Conservation (phyloP, 371 early-diverging fungal genomes). For the Dinochytrium kinnereticum region DNA sequence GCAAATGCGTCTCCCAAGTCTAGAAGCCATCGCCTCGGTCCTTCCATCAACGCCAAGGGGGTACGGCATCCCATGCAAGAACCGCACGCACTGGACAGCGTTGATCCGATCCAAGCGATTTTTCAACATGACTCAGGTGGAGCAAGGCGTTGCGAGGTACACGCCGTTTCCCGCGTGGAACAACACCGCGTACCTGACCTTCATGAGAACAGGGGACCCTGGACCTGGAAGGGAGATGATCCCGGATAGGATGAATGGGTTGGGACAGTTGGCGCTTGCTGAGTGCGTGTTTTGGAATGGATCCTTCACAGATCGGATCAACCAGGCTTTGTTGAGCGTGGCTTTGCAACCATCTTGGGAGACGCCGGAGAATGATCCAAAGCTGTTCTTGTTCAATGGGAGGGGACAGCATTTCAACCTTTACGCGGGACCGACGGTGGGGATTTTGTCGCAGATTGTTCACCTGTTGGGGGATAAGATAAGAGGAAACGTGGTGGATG, state of each 20-base stretch:
- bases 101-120: not conserved
- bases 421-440: constrained; percentile 7
- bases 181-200: constrained; percentile 10
- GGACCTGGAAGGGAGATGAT: not conserved
- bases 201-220: not conserved
- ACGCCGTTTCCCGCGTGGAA: not conserved
- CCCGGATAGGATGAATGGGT: not conserved
- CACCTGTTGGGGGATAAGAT: not conserved
- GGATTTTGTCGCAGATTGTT: constrained; percentile 5
- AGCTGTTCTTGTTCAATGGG: not conserved
- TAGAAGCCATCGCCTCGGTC: not conserved
- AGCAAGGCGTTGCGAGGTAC: not conserved
- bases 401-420: constrained; percentile 1
- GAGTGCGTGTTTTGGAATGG: not conserved
- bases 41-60: not conserved
- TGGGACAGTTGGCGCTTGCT: not conserved
- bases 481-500: not conserved
- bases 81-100: not conserved
- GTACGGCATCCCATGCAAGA: constrained; percentile 1
- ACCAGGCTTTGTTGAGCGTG: constrained; percentile 6
- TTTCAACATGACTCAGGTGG: not conserved
- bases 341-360: constrained; percentile 8
- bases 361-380: constrained; percentile 5
- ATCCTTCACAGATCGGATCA: not conserved
- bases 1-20: not conserved